phyloP scores from a whole-genome alignment of 768 basidiomycete species.

The Lentinus tigrinus region DNA sequence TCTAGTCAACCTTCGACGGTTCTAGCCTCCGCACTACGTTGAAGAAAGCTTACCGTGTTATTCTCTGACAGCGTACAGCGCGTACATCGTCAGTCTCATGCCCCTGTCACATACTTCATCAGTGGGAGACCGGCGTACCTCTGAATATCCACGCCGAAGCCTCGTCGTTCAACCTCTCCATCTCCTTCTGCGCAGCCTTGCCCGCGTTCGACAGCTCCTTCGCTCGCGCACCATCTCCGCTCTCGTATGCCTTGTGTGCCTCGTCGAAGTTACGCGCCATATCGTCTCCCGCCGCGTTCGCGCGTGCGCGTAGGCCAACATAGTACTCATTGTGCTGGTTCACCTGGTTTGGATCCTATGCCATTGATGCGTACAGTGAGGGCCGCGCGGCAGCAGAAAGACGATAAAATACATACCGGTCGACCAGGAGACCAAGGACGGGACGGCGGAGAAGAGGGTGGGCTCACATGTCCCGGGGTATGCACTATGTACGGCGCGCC shows the following conservation, averaged over 20 bases:
- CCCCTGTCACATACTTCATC: neutral
- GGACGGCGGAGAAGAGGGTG: slow-evolving; percentile 12
- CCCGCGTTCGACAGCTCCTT: slow-evolving; percentile 82
- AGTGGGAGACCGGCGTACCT: slow-evolving; percentile 41
- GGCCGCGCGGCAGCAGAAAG: neutral
- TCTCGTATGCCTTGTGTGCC: slow-evolving; percentile 73
- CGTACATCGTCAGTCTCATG: neutral
- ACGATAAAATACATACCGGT: slow-evolving; percentile 2
- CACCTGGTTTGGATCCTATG: slow-evolving; percentile 52
- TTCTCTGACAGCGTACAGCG: slow-evolving; percentile 51
- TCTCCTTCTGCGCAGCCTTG: slow-evolving; percentile 72
- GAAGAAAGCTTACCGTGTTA: slow-evolving; percentile 51
- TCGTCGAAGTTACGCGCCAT: slow-evolving; percentile 73
- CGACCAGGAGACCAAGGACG: slow-evolving; percentile 15
- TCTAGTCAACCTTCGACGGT: neutral
- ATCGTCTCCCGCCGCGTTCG: slow-evolving; percentile 74
- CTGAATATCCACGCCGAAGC: slow-evolving; percentile 88
- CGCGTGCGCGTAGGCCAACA: slow-evolving; percentile 64
- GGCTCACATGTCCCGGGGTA: neutral
- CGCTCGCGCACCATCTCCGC: slow-evolving; percentile 73
- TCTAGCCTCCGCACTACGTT: neutral
- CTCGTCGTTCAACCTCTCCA: slow-evolving; percentile 76
- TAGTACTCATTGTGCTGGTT: slow-evolving; percentile 77
- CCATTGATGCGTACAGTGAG: neutral
- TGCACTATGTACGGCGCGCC: neutral